Base-by-base conservation (phyloP, 2,329 filamentous ascomycete genomes). In the Raffaelea ambrosiae region DNA sequence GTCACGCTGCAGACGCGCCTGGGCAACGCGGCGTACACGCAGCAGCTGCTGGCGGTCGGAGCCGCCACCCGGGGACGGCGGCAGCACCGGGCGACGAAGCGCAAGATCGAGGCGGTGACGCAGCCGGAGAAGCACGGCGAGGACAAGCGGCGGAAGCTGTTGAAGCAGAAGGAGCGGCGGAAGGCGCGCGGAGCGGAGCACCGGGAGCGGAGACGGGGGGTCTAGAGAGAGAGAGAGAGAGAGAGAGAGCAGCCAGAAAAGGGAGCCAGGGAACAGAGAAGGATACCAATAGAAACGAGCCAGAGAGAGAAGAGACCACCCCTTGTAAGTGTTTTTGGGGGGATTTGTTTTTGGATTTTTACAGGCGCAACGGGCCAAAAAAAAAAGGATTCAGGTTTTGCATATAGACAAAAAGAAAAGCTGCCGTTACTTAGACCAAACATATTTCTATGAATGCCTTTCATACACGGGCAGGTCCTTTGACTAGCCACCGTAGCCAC, bases 81-180 rank as follows among this genome's bases (percentile, higher is more conserved):
- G 55, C 80, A 88, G 61, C 79, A 82, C 58, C 73, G 94, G 54
- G 80, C 84, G 47, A 79, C 76, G 54, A 98, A 98, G 77, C 79
- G 93, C 59, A 87, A 88, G 66, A 87, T 97, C 54, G 90, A 94
- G 62, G 87, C 87, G 11, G 82, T 98, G 21, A 77, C 77, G 44
- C 79, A 85, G 59, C 93, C 93, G 2, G 91, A 93, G 67, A 84
- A 75, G 61, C 81, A 82, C 57, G 87, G 83, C 23, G 73, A 76
- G 59, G 82, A 85, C 57, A 96, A 96, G 80, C 81, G 78, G 62
- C 86, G 84, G 71, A 89, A 84, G 71, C 76, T 86, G 53, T 88
- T 93, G 62, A 81, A 83, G 71, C 93, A 93, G 73, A 89, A 83
- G 69, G 84, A 84, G 57, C 81, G 83, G 65, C 81, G 83, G 63